Conservation (phyloP, 1,284 basidiomycete genomes). For the Butyriboletus appendiculatus region DNA sequence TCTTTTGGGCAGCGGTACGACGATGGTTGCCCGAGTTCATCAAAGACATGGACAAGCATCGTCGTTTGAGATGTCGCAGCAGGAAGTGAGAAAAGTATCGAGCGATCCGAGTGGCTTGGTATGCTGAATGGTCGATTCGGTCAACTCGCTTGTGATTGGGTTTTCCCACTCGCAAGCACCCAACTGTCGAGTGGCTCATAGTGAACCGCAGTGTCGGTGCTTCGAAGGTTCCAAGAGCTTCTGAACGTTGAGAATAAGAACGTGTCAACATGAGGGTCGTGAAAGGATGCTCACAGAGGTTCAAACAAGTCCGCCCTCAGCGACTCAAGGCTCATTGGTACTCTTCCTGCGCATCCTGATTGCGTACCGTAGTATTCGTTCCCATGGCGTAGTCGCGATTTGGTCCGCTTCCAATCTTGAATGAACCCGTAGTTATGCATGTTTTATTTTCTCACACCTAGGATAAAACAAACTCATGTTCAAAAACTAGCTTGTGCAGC, state of each 20-base stretch:
- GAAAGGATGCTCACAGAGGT: slow-evolving; percentile 30
- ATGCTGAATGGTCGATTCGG: not conserved
- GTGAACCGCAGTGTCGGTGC: slow-evolving; percentile 36
- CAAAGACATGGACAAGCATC: slow-evolving; percentile 45
- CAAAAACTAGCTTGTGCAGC: slow-evolving; percentile 68
- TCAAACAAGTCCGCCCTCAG: slow-evolving; percentile 35
- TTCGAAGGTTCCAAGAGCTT: slow-evolving; percentile 43
- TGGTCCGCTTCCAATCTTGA: slow-evolving; percentile 19
- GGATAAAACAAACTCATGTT: not conserved
- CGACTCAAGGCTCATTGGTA: slow-evolving; percentile 21
- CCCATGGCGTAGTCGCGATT: slow-evolving; percentile 33
- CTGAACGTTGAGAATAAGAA: slow-evolving; percentile 30
- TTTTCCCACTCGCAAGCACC: slow-evolving; percentile 47
- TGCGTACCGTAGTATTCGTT: slow-evolving; percentile 21
- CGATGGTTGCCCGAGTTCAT: slow-evolving; percentile 49
- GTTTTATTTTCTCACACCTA: no score
- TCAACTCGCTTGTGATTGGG: no score
- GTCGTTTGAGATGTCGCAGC: slow-evolving; percentile 41
- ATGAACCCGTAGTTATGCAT: no score
- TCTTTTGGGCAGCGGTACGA: slow-evolving; percentile 37
- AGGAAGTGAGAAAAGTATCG: slow-evolving; percentile 47
- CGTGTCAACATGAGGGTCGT: not conserved
- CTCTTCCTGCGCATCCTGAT: slow-evolving; percentile 28
- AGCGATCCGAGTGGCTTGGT: slow-evolving; percentile 42
- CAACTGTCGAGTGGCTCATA: slow-evolving; percentile 43